Base-by-base conservation (phyloP, 208 protist genomes). In the Leishmania martiniquensis region DNA sequence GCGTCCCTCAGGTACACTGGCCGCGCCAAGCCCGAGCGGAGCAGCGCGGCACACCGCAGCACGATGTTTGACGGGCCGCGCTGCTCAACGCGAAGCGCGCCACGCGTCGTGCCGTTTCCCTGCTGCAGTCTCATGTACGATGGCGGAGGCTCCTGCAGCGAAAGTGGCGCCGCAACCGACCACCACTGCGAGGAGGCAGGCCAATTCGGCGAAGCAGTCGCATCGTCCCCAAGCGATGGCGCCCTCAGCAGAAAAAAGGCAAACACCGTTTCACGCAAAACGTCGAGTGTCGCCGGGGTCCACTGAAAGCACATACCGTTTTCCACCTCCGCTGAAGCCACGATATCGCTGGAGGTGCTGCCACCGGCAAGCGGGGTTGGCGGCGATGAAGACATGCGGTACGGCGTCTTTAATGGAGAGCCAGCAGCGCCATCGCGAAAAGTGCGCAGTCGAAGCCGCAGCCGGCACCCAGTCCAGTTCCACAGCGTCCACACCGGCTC, bases 401-500 rank as follows among this genome's bases (percentile, higher is more conserved):
- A 42, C 22, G 39, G 65, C 9, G 47, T 17, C 37, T 34, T 54
- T 34, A 72, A 44, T 37, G 68, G 47, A 12, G 20, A 32, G 25
- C 49, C 25, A 29, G 0, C n/a, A 6, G 22, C 39, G 51, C 45
- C 76, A 10, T 57, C 20, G n/a, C 52, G 22, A 13, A 63, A 52
- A 7, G 29, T n/a, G 6, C 72, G 51, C 47, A 83, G 29, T 34
- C 59, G 74, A 51, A 83, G 59, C 2, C 80, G 80, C n/a, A 83
- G 34, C 1, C 74, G 80, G 42, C 80, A 83, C 37, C 80, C 80
- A 10, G 74, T 79, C 67, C 74, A 72, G 51, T 83, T 83, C 80
- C 80, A 83, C 55, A 83, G 59, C 74, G 80, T 83, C 80, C 80
- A 83, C 51, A 83, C 80, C 29, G 80, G 80, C 39, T 76, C 74